phyloP scores from a whole-genome alignment of 2,329 filamentous ascomycete species.

The Colletotrichum sp. region DNA sequence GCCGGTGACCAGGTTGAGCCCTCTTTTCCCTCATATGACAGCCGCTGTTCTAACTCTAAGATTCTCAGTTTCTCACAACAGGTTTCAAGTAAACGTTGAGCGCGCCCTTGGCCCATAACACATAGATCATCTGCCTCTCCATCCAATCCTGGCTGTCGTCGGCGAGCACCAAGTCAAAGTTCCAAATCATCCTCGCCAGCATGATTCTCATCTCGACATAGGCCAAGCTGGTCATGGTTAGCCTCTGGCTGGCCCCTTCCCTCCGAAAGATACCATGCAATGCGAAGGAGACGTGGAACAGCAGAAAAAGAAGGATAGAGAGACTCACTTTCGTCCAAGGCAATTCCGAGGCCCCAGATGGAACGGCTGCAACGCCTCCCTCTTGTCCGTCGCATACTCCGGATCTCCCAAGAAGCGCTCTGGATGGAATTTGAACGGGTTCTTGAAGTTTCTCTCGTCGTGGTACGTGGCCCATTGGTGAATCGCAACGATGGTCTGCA shows the following conservation, averaged over 20 bases:
- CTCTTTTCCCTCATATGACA: not conserved
- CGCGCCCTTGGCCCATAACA: constrained; percentile 1
- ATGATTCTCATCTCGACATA: constrained; percentile 55
- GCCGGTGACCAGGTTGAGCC: not conserved
- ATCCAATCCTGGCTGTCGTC: constrained; percentile 41
- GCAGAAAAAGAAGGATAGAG: rapidly evolving
- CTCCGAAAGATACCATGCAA: not conserved
- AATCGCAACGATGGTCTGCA: constrained; percentile 39
- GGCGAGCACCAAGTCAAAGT: constrained; percentile 48
- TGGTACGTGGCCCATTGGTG: constrained; percentile 34
- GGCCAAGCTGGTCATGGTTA: constrained; percentile 36
- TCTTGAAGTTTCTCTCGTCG: constrained; percentile 40
- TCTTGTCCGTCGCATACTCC: constrained; percentile 26
- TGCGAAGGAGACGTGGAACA: not conserved
- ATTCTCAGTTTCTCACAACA: not conserved
- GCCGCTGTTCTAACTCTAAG: not conserved
- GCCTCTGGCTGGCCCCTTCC: not conserved
- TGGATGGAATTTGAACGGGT: constrained; percentile 49
- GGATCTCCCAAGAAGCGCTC: constrained; percentile 38
- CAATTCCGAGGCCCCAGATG: constrained; percentile 32
- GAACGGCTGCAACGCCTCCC: constrained; percentile 32
- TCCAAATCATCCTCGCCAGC: constrained; percentile 46
- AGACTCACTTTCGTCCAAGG: constrained; percentile 35
- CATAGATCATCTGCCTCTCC: constrained; percentile 11
- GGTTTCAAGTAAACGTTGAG: constrained; percentile 12